Conservation (phyloP, 176 grass and related monocot genomes). For the Lolium perenne region DNA sequence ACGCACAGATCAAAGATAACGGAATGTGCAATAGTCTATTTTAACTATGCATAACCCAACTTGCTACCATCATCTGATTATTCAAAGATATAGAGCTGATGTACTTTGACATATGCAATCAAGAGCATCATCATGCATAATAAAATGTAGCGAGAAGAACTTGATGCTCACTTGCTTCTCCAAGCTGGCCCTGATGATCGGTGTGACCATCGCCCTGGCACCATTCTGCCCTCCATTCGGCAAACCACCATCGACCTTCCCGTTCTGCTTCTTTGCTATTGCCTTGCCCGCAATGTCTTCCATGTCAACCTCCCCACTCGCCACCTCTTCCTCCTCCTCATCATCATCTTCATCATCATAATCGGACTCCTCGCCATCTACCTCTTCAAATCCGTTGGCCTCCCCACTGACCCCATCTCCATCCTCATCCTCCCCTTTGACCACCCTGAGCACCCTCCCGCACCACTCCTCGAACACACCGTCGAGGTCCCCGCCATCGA, state of each 20-base stretch:
- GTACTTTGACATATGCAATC: not conserved
- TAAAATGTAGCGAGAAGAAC: slow-evolving; percentile 1
- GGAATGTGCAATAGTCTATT: not conserved
- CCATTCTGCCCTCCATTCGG: slow-evolving; percentile 55
- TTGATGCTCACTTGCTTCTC: slow-evolving; percentile 77
- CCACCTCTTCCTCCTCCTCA: slow-evolving; percentile 47
- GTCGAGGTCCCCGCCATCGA: slow-evolving; percentile 71
- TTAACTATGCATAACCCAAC: not conserved
- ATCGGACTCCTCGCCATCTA: slow-evolving; percentile 57
- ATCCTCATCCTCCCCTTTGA: slow-evolving; percentile 61
- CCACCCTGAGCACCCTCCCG: slow-evolving; percentile 54
- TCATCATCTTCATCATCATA: slow-evolving; percentile 18
- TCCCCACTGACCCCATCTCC: slow-evolving; percentile 25
- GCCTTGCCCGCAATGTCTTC: slow-evolving; percentile 96
- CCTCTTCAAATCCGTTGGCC: slow-evolving; percentile 48
- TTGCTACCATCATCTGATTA: not conserved
- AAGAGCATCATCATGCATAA: slow-evolving; percentile 1
- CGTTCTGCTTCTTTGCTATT: slow-evolving; percentile 46
- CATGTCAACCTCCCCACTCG: slow-evolving; percentile 68
- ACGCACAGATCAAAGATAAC: not conserved
- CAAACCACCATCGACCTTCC: slow-evolving; percentile 37
- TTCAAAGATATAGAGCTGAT: not conserved
- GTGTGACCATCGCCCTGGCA: slow-evolving; percentile 86
- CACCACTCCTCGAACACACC: slow-evolving; percentile 69
- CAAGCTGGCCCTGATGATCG: slow-evolving; percentile 81